Conservation (phyloP, 257 asterid species). For the Cinchona pubescens region DNA sequence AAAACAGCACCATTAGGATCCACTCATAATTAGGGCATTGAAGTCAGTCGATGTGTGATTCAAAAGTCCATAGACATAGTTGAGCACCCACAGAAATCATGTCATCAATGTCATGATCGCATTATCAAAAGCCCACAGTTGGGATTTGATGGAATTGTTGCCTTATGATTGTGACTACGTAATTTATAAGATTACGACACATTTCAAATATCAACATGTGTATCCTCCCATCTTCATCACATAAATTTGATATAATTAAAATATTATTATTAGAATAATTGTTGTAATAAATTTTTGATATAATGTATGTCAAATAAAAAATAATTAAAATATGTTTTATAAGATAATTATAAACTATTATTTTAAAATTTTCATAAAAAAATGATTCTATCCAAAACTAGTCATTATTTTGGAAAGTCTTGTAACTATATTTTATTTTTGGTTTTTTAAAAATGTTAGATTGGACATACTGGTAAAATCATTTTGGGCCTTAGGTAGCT, state of each 20-base stretch:
- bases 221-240: not conserved
- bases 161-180: not conserved
- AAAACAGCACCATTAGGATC: no score
- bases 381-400: no score
- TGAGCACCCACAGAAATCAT: constrained; percentile 10
- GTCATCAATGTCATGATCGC: constrained; percentile 24
- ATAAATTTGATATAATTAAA: no score
- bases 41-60: not conserved
- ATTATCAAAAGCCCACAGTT: constrained; percentile 5
- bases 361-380: no score
- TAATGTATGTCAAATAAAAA: no score
- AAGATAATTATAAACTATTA: no score
- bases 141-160: not conserved
- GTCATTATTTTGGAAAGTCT: no score
- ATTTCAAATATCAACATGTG: not conserved
- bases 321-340: no score
- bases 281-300: no score
- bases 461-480: not conserved
- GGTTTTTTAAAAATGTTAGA: not conserved
- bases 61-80: constrained; percentile 11
- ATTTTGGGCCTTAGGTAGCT: no score
- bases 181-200: not conserved
- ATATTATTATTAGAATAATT: no score
- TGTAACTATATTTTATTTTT: no score
- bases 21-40: not conserved